Base-by-base conservation (phyloP, 1,284 basidiomycete genomes). In the Marasmius sp. region DNA sequence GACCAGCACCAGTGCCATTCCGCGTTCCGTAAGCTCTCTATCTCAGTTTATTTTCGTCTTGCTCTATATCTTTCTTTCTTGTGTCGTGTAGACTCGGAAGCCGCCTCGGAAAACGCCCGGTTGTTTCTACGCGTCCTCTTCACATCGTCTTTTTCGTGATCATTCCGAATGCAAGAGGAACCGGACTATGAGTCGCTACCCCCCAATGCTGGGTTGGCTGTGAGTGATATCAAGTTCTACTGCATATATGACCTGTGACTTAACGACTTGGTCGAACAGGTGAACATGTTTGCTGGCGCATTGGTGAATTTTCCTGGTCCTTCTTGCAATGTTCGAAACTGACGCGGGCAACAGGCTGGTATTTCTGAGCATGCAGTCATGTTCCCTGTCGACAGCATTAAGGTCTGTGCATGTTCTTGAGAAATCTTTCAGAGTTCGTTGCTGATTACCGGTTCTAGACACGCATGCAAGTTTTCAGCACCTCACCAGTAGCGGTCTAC, bases 301-400 rank as follows among this genome's bases (percentile, higher is more conserved):
- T 80, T 99, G 75, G 94, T 95, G 72, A 79, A 92, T 83, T 58
- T 58, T 63, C 63, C 64, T 55, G 34, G 52, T 58, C 47, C 61
- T 53, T 61, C 52, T 49, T 39, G 41, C 41, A 45, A 56, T 57
- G 38, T 27, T 34, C 11, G 7, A 7, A 48, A 58, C 41, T 62
- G n/a, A 50, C 36, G 27, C 55, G 61, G 62, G 27, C 61, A 53
- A 5, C 73, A 96, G 94, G 97, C 97, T 68, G 97, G 97, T 64
- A 99, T 99, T 70, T 95, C 95, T 60, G 97, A 99, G 77, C 97
- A 99, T 78, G 94, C 96, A 33, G 94, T 97, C 73, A 99, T 99
- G 92, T 99, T 94, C 74, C 97, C 97, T 3, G 83, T 99, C 66
- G 97, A 99, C 79, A 95, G 94, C 70, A 97, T 99, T 75, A 98